phyloP scores from a whole-genome alignment of 805 yeast species.

The Zygoascus biomembranicola region DNA sequence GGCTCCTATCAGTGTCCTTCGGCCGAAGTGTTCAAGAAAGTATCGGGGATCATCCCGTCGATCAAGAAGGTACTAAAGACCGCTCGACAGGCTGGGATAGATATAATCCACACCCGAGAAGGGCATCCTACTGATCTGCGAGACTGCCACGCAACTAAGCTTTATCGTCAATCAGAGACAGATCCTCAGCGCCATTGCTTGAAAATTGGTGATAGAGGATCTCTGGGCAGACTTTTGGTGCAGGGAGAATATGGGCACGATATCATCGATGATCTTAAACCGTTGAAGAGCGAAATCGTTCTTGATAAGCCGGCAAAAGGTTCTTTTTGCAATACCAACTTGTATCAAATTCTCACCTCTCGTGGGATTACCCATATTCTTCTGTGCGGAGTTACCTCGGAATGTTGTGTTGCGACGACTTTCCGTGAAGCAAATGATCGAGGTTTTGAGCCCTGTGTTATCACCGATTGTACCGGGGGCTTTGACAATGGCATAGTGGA shows the following conservation, averaged over 20 bases:
- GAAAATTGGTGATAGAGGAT: slow-evolving; percentile 26
- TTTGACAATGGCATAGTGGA: slow-evolving; percentile 18
- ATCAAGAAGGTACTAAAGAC: slow-evolving; percentile 19
- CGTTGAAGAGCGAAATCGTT: slow-evolving; percentile 22
- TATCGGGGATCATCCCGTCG: slow-evolving; percentile 19
- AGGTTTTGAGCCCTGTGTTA: slow-evolving; percentile 27
- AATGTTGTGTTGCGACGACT: slow-evolving; percentile 30
- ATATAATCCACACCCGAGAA: slow-evolving; percentile 28
- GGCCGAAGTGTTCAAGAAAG: slow-evolving; percentile 22
- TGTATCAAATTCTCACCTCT: slow-evolving; percentile 23
- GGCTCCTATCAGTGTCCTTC: slow-evolving; percentile 24
- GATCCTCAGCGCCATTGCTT: slow-evolving; percentile 19
- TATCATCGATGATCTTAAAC: slow-evolving; percentile 26
- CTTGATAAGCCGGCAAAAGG: slow-evolving; percentile 31
- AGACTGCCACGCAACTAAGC: slow-evolving; percentile 26
- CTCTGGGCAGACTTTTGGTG: slow-evolving; percentile 28
- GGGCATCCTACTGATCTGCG: slow-evolving; percentile 26
- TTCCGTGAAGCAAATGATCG: slow-evolving; percentile 29
- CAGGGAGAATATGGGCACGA: slow-evolving; percentile 30
- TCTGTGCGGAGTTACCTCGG: slow-evolving; percentile 29
- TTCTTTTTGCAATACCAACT: slow-evolving; percentile 27
- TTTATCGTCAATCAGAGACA: slow-evolving; percentile 20
- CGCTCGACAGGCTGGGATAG: slow-evolving; percentile 24
- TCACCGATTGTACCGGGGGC: slow-evolving; percentile 23
- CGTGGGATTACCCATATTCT: slow-evolving; percentile 26